A percentile compares a stretch with the other conserved stretches of the same genome.
phyloP scores from a whole-genome alignment of 371 early-diverging fungal species.

The Dipsacomyces acuminosporus region DNA sequence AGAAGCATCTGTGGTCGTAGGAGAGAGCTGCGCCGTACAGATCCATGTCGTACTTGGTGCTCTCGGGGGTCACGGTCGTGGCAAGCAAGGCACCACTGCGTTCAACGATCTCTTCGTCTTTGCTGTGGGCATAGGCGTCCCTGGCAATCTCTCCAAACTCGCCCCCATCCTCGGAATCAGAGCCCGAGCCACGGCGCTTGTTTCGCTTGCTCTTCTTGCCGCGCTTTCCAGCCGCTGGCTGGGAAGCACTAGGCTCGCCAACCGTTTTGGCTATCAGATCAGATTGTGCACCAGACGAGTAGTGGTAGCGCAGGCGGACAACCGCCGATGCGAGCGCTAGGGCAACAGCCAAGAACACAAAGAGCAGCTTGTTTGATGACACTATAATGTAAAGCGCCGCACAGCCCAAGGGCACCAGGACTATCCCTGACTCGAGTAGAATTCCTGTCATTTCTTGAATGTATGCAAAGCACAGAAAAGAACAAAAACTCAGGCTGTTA shows the following conservation, averaged over 20 bases:
- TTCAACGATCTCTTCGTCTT: slow-evolving; percentile 27
- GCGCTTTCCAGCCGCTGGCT: not conserved
- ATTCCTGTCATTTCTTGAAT: slow-evolving; percentile 29
- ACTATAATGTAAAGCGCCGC: slow-evolving; percentile 36
- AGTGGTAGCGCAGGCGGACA: slow-evolving; percentile 38
- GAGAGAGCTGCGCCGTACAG: slow-evolving; percentile 28
- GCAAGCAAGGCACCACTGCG: slow-evolving; percentile 37
- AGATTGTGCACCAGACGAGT: slow-evolving; percentile 31
- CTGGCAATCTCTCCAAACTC: slow-evolving; percentile 29
- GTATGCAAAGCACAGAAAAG: not conserved
- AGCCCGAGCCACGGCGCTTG: slow-evolving; percentile 7
- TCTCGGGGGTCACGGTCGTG: slow-evolving; percentile 17
- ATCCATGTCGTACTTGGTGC: slow-evolving; percentile 35
- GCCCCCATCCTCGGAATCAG: slow-evolving; percentile 17
- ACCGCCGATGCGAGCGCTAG: not conserved
- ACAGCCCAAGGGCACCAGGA: slow-evolving; percentile 38
- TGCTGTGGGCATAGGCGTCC: slow-evolving; percentile 26
- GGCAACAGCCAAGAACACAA: slow-evolving; percentile 4
- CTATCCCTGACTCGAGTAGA: slow-evolving; percentile 36
- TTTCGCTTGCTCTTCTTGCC: not conserved
- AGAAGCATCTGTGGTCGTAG: slow-evolving; percentile 44
- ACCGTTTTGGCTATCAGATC: slow-evolving; percentile 18
- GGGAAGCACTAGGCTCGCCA: not conserved
- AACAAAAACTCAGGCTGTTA: not conserved
- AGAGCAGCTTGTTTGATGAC: slow-evolving; percentile 29